These are phyloP conservation scores for Ilyonectria sp. DNA, from an alignment of 2,329 filamentous ascomycete genomes.

Conservation along the genomic window DNA sequence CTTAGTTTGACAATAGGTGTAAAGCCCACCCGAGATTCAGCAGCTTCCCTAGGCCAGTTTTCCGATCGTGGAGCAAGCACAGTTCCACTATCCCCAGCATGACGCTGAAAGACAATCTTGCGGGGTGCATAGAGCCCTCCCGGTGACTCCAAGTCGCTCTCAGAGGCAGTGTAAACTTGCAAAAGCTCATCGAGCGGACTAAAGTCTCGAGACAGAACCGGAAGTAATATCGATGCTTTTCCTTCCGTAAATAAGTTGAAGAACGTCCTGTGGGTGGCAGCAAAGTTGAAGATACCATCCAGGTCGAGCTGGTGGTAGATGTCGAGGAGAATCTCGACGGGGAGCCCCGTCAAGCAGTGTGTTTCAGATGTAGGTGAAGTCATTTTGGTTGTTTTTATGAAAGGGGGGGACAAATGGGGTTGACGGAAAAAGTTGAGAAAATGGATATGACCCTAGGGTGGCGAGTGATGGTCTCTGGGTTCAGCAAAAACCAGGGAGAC, in stretches of 20 bases:
- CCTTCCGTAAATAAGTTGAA: slow-evolving; percentile 58
- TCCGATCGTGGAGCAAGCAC: slow-evolving; percentile 41
- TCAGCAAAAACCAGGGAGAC: slow-evolving; percentile 5
- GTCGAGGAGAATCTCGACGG: slow-evolving; percentile 64
- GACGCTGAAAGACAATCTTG: slow-evolving; percentile 57
- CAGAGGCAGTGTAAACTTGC: slow-evolving; percentile 61
- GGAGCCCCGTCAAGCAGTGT: slow-evolving; percentile 51
- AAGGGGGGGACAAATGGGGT: not conserved
- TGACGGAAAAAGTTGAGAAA: not conserved
- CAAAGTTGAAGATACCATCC: slow-evolving; percentile 57
- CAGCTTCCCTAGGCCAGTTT: slow-evolving; percentile 19
- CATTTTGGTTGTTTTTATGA: slow-evolving; percentile 33
- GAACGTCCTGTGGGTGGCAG: slow-evolving; percentile 56
- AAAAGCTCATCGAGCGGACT: slow-evolving; percentile 63
- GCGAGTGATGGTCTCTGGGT: slow-evolving; percentile 10
- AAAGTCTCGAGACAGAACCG: slow-evolving; percentile 59
- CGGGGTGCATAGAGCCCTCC: slow-evolving; percentile 57
- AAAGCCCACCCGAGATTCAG: slow-evolving; percentile 35
- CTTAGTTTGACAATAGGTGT: slow-evolving; percentile 41
- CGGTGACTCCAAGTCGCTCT: slow-evolving; percentile 52
- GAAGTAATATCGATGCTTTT: slow-evolving; percentile 59
- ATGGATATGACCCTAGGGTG: not conserved
- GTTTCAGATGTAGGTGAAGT: slow-evolving; percentile 27
- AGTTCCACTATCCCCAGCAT: slow-evolving; percentile 51
- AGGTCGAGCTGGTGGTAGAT: slow-evolving; percentile 64